A percentile compares a stretch with the other conserved stretches of the same genome.
phyloP scores from a whole-genome alignment of 768 basidiomycete genomes.

The Termitomyces sp. region DNA sequence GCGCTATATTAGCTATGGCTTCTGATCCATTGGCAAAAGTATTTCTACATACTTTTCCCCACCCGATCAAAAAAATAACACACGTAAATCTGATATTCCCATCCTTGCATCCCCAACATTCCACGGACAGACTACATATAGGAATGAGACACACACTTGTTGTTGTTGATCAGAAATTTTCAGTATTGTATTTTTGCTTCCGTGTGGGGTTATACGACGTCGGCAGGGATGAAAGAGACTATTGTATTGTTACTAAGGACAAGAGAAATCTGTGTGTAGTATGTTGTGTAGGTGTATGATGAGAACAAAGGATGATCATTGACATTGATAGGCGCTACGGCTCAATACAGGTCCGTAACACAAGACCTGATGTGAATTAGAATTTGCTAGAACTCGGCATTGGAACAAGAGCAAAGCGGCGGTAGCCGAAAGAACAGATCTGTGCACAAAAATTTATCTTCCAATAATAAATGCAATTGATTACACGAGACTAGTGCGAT shows the following conservation, averaged over 20 bases:
- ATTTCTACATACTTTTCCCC: neutral
- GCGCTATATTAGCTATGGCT: neutral
- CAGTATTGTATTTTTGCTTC: neutral
- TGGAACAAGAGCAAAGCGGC: neutral
- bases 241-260: neutral
- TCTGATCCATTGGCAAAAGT: neutral
- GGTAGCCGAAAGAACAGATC: neutral
- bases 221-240: too few species aligned
- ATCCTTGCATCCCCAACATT: neutral
- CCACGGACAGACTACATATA: neutral
- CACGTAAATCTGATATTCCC: neutral
- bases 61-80: neutral
- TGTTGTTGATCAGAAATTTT: neutral
- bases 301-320: neutral
- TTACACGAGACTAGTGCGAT: slow-evolving; percentile 3
- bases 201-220: neutral
- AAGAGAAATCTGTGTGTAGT: neutral
- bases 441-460: neutral
- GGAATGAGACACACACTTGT: neutral
- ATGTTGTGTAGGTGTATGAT: neutral
- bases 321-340: neutral
- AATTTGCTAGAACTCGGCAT: neutral
- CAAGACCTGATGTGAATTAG: neutral
- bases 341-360: neutral
- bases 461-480: slow-evolving; percentile 1